Percentiles rank a stretch among this genome's conserved stretches.
These are phyloP conservation scores for Suaeda aralocaspica DNA, from an alignment of 148 eudicot species.

Conservation along the genomic window DNA sequence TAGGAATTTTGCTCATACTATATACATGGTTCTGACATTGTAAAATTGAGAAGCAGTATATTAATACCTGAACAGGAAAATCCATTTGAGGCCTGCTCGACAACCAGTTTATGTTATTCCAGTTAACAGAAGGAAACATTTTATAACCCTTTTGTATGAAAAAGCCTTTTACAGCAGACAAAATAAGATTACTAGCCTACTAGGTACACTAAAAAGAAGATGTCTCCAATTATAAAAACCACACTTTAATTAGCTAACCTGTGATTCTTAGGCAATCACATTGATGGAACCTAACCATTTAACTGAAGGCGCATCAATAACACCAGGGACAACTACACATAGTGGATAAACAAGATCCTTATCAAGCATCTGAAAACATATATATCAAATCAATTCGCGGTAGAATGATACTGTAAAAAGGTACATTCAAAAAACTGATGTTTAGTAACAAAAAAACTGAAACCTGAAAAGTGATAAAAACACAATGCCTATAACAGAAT, in stretches of 20 bases:
- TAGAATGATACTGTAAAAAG: conserved; percentile 4
- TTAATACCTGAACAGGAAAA: conserved; percentile 77
- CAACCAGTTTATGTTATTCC: conserved; percentile 91
- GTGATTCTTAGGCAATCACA: conserved; percentile 78
- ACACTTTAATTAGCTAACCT: conserved; percentile 47
- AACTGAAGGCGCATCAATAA: conserved; percentile 97
- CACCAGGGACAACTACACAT: conserved; percentile 90
- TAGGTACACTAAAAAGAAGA: conserved; percentile 5
- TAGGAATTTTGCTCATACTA: too few relatives aligned
- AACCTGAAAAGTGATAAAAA: neutral
- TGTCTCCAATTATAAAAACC: neutral
- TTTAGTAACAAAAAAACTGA: neutral
- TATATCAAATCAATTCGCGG: conserved; percentile 21
- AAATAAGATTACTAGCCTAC: conserved; percentile 8
- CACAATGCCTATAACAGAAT: conserved; percentile 1
- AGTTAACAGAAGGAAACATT: conserved; percentile 90
- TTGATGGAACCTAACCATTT: conserved; percentile 88
- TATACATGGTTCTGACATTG: too few relatives aligned
- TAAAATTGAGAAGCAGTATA: neutral
- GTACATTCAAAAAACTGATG: neutral
- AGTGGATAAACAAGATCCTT: conserved; percentile 97
- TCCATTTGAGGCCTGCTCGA: conserved; percentile 92
- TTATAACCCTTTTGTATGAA: conserved; percentile 95
- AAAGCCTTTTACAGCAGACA: conserved; percentile 51
- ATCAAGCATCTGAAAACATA: conserved; percentile 59